phyloP scores from a whole-genome alignment of 441 rosid genomes.

The Omphalea diandra region DNA sequence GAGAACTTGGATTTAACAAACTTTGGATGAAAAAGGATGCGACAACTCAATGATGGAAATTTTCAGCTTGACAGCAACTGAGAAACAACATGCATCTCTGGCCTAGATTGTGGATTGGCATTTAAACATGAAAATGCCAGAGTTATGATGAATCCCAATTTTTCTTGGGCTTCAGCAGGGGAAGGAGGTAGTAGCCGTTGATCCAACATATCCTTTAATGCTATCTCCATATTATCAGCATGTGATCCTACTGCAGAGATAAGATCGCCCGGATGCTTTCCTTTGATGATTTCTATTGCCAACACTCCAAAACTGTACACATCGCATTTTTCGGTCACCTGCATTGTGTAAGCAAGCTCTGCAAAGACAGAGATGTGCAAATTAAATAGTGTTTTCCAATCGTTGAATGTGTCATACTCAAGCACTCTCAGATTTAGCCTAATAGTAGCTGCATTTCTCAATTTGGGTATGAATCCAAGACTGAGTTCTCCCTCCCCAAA shows the following conservation, averaged over 20 bases:
- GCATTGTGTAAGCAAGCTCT: slow-evolving; percentile 40
- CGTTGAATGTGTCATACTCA: too few relatives aligned
- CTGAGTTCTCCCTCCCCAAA: too few relatives aligned
- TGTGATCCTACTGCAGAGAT: slow-evolving; percentile 4
- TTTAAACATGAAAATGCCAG: slow-evolving; percentile 6
- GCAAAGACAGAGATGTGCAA: not conserved
- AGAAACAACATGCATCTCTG: not conserved
- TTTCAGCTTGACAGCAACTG: not conserved
- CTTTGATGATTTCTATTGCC: slow-evolving; percentile 31
- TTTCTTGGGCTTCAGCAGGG: not conserved
- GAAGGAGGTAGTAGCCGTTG: slow-evolving; percentile 5
- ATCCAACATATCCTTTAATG: slow-evolving; percentile 27
- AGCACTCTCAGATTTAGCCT: too few relatives aligned
- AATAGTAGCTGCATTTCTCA: too few relatives aligned
- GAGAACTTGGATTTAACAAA: too few relatives aligned
- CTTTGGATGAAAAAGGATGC: too few relatives aligned
- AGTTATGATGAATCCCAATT: slow-evolving; percentile 1
- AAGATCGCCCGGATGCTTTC: slow-evolving; percentile 34
- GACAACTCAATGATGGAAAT: too few relatives aligned
- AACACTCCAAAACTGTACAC: slow-evolving; percentile 43
- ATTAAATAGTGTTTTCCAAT: not conserved
- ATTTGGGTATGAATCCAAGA: too few relatives aligned
- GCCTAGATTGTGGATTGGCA: slow-evolving; percentile 2
- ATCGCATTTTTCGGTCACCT: slow-evolving; percentile 38
- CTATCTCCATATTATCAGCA: not conserved